A percentile compares a stretch with the other conserved stretches of the same genome.
phyloP scores from a whole-genome alignment of 345 rosid genomes.

The Rhizophora mangle region DNA sequence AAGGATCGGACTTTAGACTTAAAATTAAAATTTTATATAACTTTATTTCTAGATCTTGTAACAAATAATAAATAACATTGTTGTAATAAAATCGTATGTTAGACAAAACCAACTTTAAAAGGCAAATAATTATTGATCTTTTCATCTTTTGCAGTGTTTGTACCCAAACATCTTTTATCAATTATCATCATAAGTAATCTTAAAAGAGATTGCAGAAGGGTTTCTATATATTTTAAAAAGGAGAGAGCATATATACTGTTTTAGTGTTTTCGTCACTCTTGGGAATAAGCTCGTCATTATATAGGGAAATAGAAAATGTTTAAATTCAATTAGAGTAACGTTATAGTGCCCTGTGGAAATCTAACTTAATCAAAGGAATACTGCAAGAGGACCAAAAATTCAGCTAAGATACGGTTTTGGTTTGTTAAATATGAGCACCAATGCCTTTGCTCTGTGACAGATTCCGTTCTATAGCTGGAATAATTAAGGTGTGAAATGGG shows the following conservation, averaged over 20 bases:
- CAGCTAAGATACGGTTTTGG: not conserved
- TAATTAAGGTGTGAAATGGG: not conserved
- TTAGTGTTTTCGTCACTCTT: slow-evolving; percentile 7
- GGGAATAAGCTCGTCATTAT: slow-evolving; percentile 13
- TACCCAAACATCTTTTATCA: not conserved
- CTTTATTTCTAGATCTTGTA: too few relatives aligned
- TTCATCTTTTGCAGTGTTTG: not conserved
- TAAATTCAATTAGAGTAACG: slow-evolving; percentile 10
- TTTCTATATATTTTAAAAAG: not conserved
- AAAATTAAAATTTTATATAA: too few relatives aligned
- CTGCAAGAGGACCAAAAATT: not conserved
- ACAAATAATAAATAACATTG: too few relatives aligned
- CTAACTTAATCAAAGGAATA: slow-evolving; percentile 3
- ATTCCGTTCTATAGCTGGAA: slow-evolving; percentile 12
- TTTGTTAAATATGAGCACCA: not conserved
- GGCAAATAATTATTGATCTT: too few relatives aligned
- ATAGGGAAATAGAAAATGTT: slow-evolving; percentile 7
- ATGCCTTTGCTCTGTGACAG: not conserved
- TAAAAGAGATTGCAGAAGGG: slow-evolving; percentile 1
- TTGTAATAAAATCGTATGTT: too few relatives aligned
- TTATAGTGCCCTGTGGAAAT: not conserved
- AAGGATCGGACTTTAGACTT: too few relatives aligned
- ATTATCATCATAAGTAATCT: not conserved
- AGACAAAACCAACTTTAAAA: too few relatives aligned
- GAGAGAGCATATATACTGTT: slow-evolving; percentile 22